Base-by-base conservation (phyloP, 2,329 filamentous ascomycete species). In the Coniochaeta sp. region DNA sequence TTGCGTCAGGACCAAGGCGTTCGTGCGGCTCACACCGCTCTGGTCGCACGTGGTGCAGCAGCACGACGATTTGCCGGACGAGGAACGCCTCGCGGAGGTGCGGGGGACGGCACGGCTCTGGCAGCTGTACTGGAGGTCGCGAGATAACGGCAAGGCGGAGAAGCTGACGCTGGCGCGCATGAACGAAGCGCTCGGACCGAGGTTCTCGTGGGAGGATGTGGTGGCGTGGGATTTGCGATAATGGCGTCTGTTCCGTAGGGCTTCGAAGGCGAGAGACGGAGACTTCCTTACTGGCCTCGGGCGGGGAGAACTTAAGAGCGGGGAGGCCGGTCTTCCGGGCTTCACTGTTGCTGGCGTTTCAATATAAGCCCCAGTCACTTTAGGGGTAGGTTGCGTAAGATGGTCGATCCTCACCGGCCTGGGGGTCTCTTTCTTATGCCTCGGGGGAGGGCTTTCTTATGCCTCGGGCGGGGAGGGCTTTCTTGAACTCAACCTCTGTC, bases 341-440 rank as follows among this genome's bases (percentile, higher is more conserved):
- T 69, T 74, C 38, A 69, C 61, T 4, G 76, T 77, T 7, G 70
- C 72, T 1, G 79, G 78, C n/a, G n/a, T n/a, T 51, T 82, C 78
- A 9, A 82, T 71, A 53, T 76, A 83, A 3, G 79, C 79, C 0
- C 79, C 79, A 0, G 70, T 75, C 3, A 82, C 70, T 49, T 66
- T 73, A 2, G 79, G 79, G 3, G 79, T 82, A 6, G 77, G 75
- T 63, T 75, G 73, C 27, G 68, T 69, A 30, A 75, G 53, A 10
- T 73, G 72, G 53, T 81, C 76, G 35, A 57, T 57, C 56, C 69
- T 78, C 13, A 53, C 52, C 3, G 74, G 65, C 42, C 69, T 70
- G 5, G 79, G 79, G 1, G 79, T 83, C 50, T 63, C 60, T 24
- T 63, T n/a, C n/a, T n/a, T n/a, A n/a, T n/a, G n/a, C n/a, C n/a